Evolutionary conservation across 2,329 filamentous ascomycete species (phyloP), one percentile per base, ranked within the genome.

Genomic region (Thielaviopsis musarum): DNA sequence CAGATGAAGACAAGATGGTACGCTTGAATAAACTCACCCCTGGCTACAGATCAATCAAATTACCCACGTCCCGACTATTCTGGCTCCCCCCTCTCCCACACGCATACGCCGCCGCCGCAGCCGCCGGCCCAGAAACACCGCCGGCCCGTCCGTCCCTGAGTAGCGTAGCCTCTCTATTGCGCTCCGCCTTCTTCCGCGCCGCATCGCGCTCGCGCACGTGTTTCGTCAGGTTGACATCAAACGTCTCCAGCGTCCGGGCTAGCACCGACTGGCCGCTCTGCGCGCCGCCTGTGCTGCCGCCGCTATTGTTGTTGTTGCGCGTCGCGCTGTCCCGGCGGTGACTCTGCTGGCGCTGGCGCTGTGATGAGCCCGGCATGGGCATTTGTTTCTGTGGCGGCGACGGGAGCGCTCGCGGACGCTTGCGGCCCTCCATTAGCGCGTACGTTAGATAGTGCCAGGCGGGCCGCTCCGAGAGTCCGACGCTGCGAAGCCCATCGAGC

Each of bases 381-480:
- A 7, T 10, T 12, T 34, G 30, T 10, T 34, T 34, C 30, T 34
- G 30, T n/a, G 15, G 30, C 26, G 19, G 21, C 34, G 10, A 22
- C 19, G n/a, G 10, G 12, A 10, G 54, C 15, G 30, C 10, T 6
- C 17, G 34, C 15, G 30, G n/a, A 17, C 54, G 52, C 7, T 49
- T 49, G 13, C 52, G 38, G 30, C 13, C 52, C 9, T 48, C 52
- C 5, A 38, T 38, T 22, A 59, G 41, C 13, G 41, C 45, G 10
- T 26, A 38, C 38, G 52, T 60, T 21, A 60, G 57, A 3, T 64
- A 58, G 34, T 65, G 78, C 77, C 77, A 79, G 1, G 62, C 62
- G 1, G 77, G 77, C 56, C 71, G 68, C 61, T 69, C 67, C 9
- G 48, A 56, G 10, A 79, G 69, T 0, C 75, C 75, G 22, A 76